Evolutionary conservation across 176 grass and related monocot genomes (phyloP).

Genomic region (Cocos nucifera): DNA sequence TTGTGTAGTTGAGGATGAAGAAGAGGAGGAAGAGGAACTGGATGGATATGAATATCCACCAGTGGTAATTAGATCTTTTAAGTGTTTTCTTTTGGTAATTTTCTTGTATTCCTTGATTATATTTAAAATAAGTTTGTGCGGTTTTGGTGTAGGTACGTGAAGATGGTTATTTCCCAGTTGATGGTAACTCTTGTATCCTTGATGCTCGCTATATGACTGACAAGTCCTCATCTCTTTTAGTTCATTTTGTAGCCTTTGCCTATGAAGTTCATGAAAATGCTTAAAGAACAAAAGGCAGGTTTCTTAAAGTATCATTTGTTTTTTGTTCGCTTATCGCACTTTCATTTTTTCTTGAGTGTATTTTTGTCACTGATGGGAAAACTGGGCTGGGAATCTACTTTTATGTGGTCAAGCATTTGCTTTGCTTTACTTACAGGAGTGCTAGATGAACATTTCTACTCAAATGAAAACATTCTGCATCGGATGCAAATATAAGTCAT

Average conservation of each 20-base stretch:
- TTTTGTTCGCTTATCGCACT: too few relatives aligned
- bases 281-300: too few relatives aligned
- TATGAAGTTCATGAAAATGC: too few relatives aligned
- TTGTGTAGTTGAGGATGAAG: slow-evolving; percentile 45
- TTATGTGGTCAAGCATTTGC: too few relatives aligned
- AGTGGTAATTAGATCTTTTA: slow-evolving; percentile 26
- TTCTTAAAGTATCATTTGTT: too few relatives aligned
- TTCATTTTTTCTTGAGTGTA: too few relatives aligned
- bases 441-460: too few relatives aligned
- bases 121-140: slow-evolving; percentile 18
- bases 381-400: too few relatives aligned
- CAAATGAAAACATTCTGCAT: too few relatives aligned
- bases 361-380: too few relatives aligned
- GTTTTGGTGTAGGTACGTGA: slow-evolving; percentile 28
- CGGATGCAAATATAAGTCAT: too few relatives aligned
- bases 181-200: slow-evolving; percentile 46
- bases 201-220: not conserved
- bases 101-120: not conserved
- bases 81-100: slow-evolving; percentile 12
- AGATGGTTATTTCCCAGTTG: slow-evolving; percentile 30
- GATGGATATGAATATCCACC: slow-evolving; percentile 53
- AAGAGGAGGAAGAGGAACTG: slow-evolving; percentile 54
- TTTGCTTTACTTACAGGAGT: too few relatives aligned
- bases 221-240: not conserved
- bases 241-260: slow-evolving; percentile 4